Conservation (phyloP, 2,329 filamentous ascomycete species). For the Dryadomyces quercivorus region DNA sequence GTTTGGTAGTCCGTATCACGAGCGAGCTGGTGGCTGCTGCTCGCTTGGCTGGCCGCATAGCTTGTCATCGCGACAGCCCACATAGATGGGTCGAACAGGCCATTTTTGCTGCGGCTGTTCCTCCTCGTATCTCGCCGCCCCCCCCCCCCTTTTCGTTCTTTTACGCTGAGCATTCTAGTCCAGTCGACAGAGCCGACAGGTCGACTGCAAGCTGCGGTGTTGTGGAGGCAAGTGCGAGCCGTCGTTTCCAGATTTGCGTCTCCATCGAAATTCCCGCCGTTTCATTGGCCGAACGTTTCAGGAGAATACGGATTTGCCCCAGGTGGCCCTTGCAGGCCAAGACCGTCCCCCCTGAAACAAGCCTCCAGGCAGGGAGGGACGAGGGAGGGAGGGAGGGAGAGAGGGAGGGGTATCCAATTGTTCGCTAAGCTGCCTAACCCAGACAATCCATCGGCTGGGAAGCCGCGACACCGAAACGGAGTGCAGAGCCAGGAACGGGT, state of each 20-base stretch:
- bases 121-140: not conserved
- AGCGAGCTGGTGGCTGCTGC: no score
- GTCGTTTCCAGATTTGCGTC: slow-evolving; percentile 6
- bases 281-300: slow-evolving; percentile 10
- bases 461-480: not conserved
- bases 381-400: not conserved
- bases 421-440: no score
- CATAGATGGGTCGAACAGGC: not conserved
- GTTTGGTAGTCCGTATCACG: not conserved
- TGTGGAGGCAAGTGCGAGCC: not conserved
- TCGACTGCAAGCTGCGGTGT: not conserved
- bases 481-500: no score
- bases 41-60: not conserved
- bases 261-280: not conserved
- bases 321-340: not conserved
- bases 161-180: not conserved
- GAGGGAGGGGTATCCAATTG: not conserved
- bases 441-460: not conserved
- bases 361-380: not conserved
- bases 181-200: not conserved
- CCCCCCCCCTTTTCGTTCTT: not conserved
- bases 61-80: not conserved
- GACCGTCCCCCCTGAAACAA: not conserved
- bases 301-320: not conserved
- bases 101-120: not conserved